Conservation (phyloP, 129 eudicot species). For the Logfia minima region DNA sequence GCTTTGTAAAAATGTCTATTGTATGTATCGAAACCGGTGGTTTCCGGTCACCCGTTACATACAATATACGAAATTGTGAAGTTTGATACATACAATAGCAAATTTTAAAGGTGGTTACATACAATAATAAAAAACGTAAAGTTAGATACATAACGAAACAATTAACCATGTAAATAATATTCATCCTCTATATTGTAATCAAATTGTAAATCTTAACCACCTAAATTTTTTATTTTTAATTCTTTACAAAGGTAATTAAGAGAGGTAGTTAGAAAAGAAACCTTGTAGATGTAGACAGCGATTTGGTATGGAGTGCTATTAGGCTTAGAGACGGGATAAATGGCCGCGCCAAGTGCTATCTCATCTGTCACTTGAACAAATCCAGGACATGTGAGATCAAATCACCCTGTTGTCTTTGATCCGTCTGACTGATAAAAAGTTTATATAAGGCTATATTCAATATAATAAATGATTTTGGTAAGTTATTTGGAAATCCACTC, state of each 20-base stretch:
- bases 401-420: conserved; percentile 68
- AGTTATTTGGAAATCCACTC: no score
- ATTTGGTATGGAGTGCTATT: conserved; percentile 60
- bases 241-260: neutral
- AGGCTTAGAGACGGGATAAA: conserved; percentile 58
- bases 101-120: no score
- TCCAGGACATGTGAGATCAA: conserved; percentile 80
- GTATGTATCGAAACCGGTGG: no score
- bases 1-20: no score
- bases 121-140: no score
- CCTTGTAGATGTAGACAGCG: conserved; percentile 51
- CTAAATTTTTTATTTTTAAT: neutral
- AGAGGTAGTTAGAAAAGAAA: conserved; percentile 13
- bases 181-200: neutral
- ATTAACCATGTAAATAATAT: no score
- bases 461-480: no score
- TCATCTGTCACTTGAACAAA: conserved; percentile 77
- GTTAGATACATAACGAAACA: no score
- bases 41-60: no score
- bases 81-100: no score
- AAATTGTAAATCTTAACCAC: neutral
- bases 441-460: neutral
- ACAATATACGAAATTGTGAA: no score
- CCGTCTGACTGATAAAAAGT: conserved; percentile 55
- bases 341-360: conserved; percentile 76